phyloP scores from a whole-genome alignment of 768 basidiomycete species.

The Psilocybe cubensis region DNA sequence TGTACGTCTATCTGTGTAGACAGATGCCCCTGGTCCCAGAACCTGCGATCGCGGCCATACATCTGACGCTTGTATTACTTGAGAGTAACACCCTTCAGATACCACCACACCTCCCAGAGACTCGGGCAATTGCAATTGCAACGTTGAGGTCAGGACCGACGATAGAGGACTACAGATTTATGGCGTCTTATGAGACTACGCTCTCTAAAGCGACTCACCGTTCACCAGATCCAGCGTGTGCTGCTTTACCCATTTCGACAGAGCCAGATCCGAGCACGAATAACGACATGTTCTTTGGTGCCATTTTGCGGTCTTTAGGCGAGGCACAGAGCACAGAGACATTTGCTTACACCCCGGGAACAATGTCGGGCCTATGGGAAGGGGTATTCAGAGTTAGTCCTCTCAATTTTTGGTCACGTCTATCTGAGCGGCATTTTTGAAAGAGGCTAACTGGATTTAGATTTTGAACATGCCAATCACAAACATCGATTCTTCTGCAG shows the following conservation, averaged over 20 bases:
- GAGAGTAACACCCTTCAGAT: constrained; percentile 46
- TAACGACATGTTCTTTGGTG: constrained; percentile 31
- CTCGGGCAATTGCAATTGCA: constrained; percentile 46
- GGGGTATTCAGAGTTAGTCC: constrained; percentile 58
- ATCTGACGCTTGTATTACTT: constrained; percentile 54
- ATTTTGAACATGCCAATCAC: constrained; percentile 1
- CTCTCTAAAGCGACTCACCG: constrained; percentile 43
- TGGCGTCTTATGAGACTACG: constrained; percentile 46
- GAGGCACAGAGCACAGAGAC: constrained; percentile 10
- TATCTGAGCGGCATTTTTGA: background rate
- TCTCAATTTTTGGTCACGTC: background rate
- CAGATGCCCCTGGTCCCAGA: constrained; percentile 33
- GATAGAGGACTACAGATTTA: constrained; percentile 49
- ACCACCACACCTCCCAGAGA: constrained; percentile 55
- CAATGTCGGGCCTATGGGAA: constrained; percentile 62
- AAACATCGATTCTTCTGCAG: background rate
- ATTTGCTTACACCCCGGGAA: constrained; percentile 38
- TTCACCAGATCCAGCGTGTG: background rate
- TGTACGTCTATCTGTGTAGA: constrained; percentile 9
- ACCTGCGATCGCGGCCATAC: constrained; percentile 48
- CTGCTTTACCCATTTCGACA: constrained; percentile 5
- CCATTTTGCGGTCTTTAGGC: constrained; percentile 10
- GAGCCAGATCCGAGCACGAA: constrained; percentile 28
- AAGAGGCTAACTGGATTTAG: constrained; percentile 1
- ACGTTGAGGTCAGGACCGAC: constrained; percentile 55